Conservation (phyloP, 257 asterid genomes). For the Cinchona pubescens region DNA sequence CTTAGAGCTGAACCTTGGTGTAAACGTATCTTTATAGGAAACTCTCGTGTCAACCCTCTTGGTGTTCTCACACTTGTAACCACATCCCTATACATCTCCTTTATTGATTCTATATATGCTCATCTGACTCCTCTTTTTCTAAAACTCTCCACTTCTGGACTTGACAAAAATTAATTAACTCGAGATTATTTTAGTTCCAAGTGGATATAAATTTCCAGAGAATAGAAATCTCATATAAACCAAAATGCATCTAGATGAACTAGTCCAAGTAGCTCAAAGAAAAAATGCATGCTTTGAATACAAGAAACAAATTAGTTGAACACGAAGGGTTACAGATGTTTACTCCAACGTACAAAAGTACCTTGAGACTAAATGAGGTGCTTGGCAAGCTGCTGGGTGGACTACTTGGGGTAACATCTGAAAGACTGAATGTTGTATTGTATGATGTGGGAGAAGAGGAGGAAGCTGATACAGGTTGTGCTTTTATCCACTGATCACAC, state of each 20-base stretch:
- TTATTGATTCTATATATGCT: too few relatives aligned
- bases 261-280: background rate
- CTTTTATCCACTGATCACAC: slow-evolving; percentile 89
- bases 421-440: slow-evolving; percentile 54
- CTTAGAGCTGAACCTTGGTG: too few relatives aligned
- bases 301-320: background rate
- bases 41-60: too few relatives aligned
- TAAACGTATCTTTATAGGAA: too few relatives aligned
- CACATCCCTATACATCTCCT: too few relatives aligned
- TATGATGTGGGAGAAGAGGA: slow-evolving; percentile 59
- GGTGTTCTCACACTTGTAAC: too few relatives aligned
- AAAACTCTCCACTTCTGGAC: background rate
- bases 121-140: too few relatives aligned
- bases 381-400: slow-evolving; percentile 71
- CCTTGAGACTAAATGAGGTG: slow-evolving; percentile 75
- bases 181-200: background rate
- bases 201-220: background rate
- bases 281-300: background rate
- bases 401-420: slow-evolving; percentile 86
- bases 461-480: slow-evolving; percentile 45
- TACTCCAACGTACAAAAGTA: slow-evolving; percentile 27
- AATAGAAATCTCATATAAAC: background rate
- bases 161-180: background rate
- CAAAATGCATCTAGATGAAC: background rate
- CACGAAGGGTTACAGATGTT: background rate